phyloP scores from a whole-genome alignment of 306 rosid species.

The Pachyrhizus erosus region DNA sequence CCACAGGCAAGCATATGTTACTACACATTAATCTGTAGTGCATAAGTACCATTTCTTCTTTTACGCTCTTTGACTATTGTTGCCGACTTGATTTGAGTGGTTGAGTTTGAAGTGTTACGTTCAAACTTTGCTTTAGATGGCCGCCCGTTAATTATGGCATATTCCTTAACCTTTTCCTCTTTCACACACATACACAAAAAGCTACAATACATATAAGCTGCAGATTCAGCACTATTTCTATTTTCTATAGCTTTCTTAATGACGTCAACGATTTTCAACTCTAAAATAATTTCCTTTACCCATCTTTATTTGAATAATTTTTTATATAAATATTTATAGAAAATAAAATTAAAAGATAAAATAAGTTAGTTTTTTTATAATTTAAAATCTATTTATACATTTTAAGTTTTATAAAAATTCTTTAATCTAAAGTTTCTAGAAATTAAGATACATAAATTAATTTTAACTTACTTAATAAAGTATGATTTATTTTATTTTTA shows the following conservation, averaged over 20 bases:
- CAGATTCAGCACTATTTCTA: neutral
- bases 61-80: neutral
- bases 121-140: slow-evolving; percentile 28
- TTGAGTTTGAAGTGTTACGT: slow-evolving; percentile 23
- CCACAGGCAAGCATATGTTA: slow-evolving; percentile 71
- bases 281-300: neutral
- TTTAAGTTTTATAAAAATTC: no score
- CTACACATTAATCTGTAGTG: neutral
- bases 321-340: neutral
- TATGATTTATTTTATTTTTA: no score
- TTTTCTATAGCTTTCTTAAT: slow-evolving; percentile 9
- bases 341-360: no score
- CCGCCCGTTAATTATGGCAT: slow-evolving; percentile 1
- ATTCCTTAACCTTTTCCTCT: slow-evolving; percentile 18
- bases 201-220: neutral
- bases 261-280: slow-evolving; percentile 24
- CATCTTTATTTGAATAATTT: neutral
- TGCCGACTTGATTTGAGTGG: slow-evolving; percentile 6
- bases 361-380: neutral
- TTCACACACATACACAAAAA: slow-evolving; percentile 29
- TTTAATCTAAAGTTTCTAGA: no score
- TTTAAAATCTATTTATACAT: no score
- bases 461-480: no score
- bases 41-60: neutral
- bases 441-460: no score